phyloP scores from a whole-genome alignment of 164 flowering plant genomes.

The Vitis rotundifolia region DNA sequence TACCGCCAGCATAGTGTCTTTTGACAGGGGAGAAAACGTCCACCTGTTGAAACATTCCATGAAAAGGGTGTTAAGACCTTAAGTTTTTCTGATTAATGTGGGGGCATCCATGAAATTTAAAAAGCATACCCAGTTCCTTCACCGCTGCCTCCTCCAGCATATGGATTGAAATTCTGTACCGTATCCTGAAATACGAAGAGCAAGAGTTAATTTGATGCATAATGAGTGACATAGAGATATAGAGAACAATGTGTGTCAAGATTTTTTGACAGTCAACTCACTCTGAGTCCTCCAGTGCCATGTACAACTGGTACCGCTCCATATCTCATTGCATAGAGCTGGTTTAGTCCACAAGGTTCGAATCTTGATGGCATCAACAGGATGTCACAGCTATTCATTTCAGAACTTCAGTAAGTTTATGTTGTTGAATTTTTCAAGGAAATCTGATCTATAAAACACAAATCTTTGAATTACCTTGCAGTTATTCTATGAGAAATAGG shows the following conservation, averaged over 20 bases:
- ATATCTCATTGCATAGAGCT: conserved; percentile 95
- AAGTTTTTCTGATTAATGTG: background rate
- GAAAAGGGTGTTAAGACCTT: background rate
- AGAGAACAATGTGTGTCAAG: background rate
- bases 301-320: conserved; percentile 96
- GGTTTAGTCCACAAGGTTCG: conserved; percentile 97
- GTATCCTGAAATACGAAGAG: conserved; percentile 62
- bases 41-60: conserved; percentile 58
- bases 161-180: conserved; percentile 76
- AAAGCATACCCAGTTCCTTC: conserved; percentile 84
- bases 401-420: conserved; percentile 4
- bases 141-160: conserved; percentile 53
- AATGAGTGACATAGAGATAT: background rate
- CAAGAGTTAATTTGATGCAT: background rate
- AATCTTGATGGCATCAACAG: conserved; percentile 96
- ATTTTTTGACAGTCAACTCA: conserved; percentile 35
- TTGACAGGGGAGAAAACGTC: conserved; percentile 77
- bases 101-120: no score
- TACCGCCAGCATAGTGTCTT: conserved; percentile 80
- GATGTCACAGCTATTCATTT: conserved; percentile 78
- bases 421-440: background rate
- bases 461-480: conserved; percentile 67
- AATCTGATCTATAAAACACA: background rate
- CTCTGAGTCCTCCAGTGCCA: conserved; percentile 91
- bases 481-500: conserved; percentile 90